Conservation (phyloP, 345 rosid genomes). For the Streptanthus diversifolius region DNA sequence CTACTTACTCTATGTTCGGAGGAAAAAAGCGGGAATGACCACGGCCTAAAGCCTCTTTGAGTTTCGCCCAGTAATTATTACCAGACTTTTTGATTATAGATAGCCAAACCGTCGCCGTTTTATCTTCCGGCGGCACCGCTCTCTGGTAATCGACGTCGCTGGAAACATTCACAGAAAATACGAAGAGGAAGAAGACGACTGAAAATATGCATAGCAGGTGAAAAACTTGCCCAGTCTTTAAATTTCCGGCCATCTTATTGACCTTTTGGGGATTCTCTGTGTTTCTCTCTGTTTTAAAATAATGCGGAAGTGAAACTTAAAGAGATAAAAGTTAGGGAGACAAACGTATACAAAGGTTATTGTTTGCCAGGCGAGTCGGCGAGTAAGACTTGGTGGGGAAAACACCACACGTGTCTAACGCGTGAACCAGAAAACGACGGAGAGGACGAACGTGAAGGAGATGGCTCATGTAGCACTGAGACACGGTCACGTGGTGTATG, state of each 20-base stretch:
- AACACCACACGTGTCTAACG: constrained; percentile 19
- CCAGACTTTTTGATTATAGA: constrained; percentile 18
- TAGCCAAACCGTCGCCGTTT: constrained; percentile 29
- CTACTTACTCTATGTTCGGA: constrained; percentile 30
- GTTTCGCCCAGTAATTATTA: constrained; percentile 22
- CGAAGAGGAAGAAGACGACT: not conserved
- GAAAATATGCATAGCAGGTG: constrained; percentile 9
- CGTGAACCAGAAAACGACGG: constrained; percentile 15
- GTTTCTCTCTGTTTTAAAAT: not conserved
- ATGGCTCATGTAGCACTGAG: constrained; percentile 10
- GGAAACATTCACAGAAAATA: constrained; percentile 9
- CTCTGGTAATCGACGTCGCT: constrained; percentile 8
- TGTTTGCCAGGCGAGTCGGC: constrained; percentile 25
- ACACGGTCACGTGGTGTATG: constrained; percentile 18
- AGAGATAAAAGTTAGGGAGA: not conserved
- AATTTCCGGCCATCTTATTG: not conserved
- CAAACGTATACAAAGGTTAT: not conserved
- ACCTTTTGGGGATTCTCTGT: not conserved
- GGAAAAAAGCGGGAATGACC: constrained; percentile 34
- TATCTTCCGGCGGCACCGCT: constrained; percentile 7
- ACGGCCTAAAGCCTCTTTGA: constrained; percentile 28
- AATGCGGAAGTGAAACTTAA: not conserved
- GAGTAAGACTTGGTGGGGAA: constrained; percentile 16
- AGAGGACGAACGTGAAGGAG: constrained; percentile 9
- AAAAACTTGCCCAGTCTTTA: not conserved